phyloP scores from a whole-genome alignment of 768 basidiomycete genomes.

The Mycena olivaceomarginata region DNA sequence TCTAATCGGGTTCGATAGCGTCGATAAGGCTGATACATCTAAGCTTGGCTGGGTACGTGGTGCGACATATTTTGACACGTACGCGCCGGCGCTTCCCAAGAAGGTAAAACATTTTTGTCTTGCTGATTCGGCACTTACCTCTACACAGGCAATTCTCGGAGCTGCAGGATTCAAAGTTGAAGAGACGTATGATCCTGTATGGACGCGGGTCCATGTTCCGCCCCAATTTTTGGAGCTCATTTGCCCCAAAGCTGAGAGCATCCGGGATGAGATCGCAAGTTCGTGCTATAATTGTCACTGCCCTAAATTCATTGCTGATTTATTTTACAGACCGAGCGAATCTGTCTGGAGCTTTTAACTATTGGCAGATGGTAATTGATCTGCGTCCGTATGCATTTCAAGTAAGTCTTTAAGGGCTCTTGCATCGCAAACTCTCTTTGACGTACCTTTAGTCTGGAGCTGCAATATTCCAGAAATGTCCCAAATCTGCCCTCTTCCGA shows the following conservation, averaged over 20 bases:
- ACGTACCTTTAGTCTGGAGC: too few relatives aligned
- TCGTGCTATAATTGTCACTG: neutral
- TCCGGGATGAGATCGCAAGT: neutral
- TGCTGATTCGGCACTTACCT: too few relatives aligned
- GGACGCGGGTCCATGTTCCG: neutral
- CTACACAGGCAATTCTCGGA: too few relatives aligned
- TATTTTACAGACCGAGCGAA: neutral
- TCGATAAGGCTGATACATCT: neutral
- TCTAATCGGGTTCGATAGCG: neutral
- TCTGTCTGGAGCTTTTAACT: neutral
- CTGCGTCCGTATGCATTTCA: too few relatives aligned
- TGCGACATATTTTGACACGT: constrained; percentile 12
- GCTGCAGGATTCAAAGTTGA: neutral
- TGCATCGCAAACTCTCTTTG: too few relatives aligned
- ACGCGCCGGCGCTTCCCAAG: constrained; percentile 11
- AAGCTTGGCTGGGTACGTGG: constrained; percentile 4
- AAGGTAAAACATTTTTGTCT: neutral
- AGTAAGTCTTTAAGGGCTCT: too few relatives aligned
- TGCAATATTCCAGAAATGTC: too few relatives aligned
- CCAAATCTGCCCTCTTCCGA: too few relatives aligned
- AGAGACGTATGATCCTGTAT: constrained; percentile 4
- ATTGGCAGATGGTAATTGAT: neutral
- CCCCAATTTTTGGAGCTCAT: neutral
- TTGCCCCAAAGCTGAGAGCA: constrained; percentile 8
- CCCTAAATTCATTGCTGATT: neutral